phyloP scores from a whole-genome alignment of 352 stramenopile species.

The Paralagenidium karlingii region DNA sequence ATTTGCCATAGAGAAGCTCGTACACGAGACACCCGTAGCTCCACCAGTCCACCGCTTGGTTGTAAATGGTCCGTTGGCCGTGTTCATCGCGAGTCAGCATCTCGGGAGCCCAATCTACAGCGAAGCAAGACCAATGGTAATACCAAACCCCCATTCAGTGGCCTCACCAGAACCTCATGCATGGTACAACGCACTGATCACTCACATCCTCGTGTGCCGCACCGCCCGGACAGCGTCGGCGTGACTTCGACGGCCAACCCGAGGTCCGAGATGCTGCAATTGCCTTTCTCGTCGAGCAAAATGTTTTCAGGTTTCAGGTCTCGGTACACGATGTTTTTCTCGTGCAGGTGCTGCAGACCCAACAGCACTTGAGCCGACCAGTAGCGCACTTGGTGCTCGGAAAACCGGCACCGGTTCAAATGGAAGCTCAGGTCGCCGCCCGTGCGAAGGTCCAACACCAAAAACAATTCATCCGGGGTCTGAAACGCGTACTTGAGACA shows the following conservation, averaged over 20 bases:
- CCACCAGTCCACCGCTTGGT: slow-evolving; percentile 94
- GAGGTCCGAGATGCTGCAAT: slow-evolving; percentile 94
- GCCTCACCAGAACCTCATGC: background rate
- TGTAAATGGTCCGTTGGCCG: slow-evolving; percentile 91
- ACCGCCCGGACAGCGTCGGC: slow-evolving; percentile 58
- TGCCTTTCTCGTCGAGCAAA: slow-evolving; percentile 86
- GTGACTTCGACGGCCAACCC: slow-evolving; percentile 93
- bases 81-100: slow-evolving; percentile 88
- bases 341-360: slow-evolving; percentile 59
- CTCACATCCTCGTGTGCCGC: slow-evolving; percentile 61
- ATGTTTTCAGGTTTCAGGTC: slow-evolving; percentile 76
- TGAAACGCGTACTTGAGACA: slow-evolving; percentile 89
- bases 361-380: slow-evolving; percentile 82
- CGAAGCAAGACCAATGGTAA: background rate
- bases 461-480: slow-evolving; percentile 73
- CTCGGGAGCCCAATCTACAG: slow-evolving; percentile 91
- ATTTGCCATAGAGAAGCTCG: slow-evolving; percentile 94
- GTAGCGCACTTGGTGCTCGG: slow-evolving; percentile 58
- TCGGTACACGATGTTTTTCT: slow-evolving; percentile 42
- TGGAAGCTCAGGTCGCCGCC: slow-evolving; percentile 71
- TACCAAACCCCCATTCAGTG: background rate
- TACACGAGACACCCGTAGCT: slow-evolving; percentile 96
- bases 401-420: slow-evolving; percentile 35
- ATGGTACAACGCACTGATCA: slow-evolving; percentile 1
- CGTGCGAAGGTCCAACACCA: slow-evolving; percentile 89